Evolutionary conservation across 2,329 filamentous ascomycete genomes (phyloP), one percentile per base, ranked within the genome.

Genomic region (Annulohypoxylon truncatum): DNA sequence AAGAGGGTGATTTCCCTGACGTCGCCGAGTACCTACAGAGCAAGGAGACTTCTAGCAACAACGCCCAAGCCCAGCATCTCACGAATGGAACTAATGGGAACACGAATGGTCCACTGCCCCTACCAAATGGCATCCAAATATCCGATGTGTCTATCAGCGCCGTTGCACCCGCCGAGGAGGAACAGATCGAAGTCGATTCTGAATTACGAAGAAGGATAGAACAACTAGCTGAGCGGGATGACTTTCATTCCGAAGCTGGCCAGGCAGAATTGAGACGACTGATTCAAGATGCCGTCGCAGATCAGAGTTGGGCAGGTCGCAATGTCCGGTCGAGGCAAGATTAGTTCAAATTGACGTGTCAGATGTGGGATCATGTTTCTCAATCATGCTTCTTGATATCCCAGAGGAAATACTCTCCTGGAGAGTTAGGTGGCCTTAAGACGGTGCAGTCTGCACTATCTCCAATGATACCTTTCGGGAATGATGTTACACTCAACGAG

Each of bases 151-250:
- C 92, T 29, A 79, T 98, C 61, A 91, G 91, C 48, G 92, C 91
- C 1, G 89, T 96, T 83, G 83, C 86, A 4, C 86, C 90, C 71
- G 82, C 78, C 0, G 83, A 87, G 46, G 88, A 87, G 10, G 86
- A 87, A 5, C 84, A 83, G 1, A 84, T 84, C 38, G 88, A 90
- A 62, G 87, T 90, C 7, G 94, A 98, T 76, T 89, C 92, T 1
- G 94, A 94, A 71, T 93, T 99, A 71, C 89, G 91, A 75, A 85
- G 91, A 71, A 86, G 92, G 56, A 98, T 99, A 75, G 94, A 98
- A 74, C 92, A 97, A 79, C 81, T 99, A 64, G 94, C 96, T 1
- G 86, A 90, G 33, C 85, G 93, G 40, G 89, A 91, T 22, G 94
- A 98, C 75, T 97, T 97, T 74, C 84, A 95, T 72, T 91, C 89